A percentile compares a stretch with the other conserved stretches of the same genome.
Conservation (phyloP, 768 basidiomycete species). For the Kockovaella imperatae region DNA sequence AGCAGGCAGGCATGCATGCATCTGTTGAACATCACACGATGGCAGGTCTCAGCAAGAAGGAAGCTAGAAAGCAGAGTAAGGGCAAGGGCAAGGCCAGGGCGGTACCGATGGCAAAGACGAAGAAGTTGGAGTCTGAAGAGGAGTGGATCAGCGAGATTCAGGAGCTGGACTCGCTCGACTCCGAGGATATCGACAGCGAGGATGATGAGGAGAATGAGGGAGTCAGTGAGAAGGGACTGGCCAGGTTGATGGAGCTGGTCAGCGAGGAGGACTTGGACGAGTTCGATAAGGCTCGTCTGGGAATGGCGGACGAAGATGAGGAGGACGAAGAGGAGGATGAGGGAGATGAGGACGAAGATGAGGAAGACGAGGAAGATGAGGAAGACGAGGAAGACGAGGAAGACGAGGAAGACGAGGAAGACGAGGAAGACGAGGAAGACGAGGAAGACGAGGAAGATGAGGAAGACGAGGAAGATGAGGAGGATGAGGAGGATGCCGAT, state of each 20-base stretch:
- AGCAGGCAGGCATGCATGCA: too few relatives aligned
- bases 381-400: constrained; percentile 21
- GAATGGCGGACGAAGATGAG: constrained; percentile 25
- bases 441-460: constrained; percentile 13
- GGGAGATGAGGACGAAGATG: constrained; percentile 34
- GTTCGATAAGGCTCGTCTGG: constrained; percentile 56
- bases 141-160: constrained; percentile 30
- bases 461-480: constrained; percentile 18
- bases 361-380: constrained; percentile 26
- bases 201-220: constrained; percentile 42
- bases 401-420: constrained; percentile 32
- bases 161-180: too few relatives aligned
- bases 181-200: constrained; percentile 23
- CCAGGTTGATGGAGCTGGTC: constrained; percentile 37
- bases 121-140: constrained; percentile 29
- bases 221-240: constrained; percentile 33
- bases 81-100: constrained; percentile 21
- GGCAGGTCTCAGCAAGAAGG: constrained; percentile 26
- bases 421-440: constrained; percentile 25
- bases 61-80: constrained; percentile 14
- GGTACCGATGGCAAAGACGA: constrained; percentile 7
- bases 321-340: constrained; percentile 42
- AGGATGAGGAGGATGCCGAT: constrained; percentile 39
- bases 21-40: constrained; percentile 14
- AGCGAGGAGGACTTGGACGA: constrained; percentile 57